Percentiles rank a stretch among this genome's conserved stretches.
phyloP scores from a whole-genome alignment of 2,329 filamentous ascomycete genomes.

The Spiromastix sp. region DNA sequence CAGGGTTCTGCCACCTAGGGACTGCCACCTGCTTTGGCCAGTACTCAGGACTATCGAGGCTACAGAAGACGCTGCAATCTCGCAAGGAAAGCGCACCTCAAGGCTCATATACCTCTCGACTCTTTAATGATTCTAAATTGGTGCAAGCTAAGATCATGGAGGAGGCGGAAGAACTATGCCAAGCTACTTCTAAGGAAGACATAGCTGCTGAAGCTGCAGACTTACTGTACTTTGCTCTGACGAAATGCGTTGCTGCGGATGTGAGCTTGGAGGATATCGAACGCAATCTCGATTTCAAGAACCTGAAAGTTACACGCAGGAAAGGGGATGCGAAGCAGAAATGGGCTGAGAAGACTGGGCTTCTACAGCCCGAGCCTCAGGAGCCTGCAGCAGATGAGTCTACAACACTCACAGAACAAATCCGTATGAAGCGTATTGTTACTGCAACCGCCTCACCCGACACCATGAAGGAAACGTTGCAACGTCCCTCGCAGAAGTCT shows the following conservation, averaged over 20 bases:
- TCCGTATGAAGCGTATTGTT: conserved; percentile 74
- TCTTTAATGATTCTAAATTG: conserved; percentile 87
- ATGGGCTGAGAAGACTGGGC: conserved; percentile 75
- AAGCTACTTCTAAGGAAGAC: conserved; percentile 70
- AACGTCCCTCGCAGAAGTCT: conserved; percentile 86
- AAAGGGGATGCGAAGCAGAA: conserved; percentile 89
- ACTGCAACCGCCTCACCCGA: conserved; percentile 52
- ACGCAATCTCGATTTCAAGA: conserved; percentile 86
- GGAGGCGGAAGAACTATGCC: conserved; percentile 89
- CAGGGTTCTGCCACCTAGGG: conserved; percentile 83
- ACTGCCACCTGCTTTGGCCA: conserved; percentile 89
- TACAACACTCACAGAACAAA: conserved; percentile 47
- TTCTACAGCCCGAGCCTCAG: conserved; percentile 30
- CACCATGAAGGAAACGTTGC: conserved; percentile 63
- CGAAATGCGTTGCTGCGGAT: conserved; percentile 76
- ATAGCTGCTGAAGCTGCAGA: conserved; percentile 93
- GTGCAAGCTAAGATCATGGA: conserved; percentile 96
- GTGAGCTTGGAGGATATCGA: conserved; percentile 85
- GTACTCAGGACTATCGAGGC: conserved; percentile 65
- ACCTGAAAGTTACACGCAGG: conserved; percentile 85
- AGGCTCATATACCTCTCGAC: conserved; percentile 84
- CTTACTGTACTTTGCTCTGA: conserved; percentile 88
- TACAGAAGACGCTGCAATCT: conserved; percentile 77
- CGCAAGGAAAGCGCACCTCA: conserved; percentile 73
- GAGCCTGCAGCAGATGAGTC: conserved; percentile 30